Conservation (phyloP, 2,329 filamentous ascomycete genomes). For the Phaeosphaeria sp. region DNA sequence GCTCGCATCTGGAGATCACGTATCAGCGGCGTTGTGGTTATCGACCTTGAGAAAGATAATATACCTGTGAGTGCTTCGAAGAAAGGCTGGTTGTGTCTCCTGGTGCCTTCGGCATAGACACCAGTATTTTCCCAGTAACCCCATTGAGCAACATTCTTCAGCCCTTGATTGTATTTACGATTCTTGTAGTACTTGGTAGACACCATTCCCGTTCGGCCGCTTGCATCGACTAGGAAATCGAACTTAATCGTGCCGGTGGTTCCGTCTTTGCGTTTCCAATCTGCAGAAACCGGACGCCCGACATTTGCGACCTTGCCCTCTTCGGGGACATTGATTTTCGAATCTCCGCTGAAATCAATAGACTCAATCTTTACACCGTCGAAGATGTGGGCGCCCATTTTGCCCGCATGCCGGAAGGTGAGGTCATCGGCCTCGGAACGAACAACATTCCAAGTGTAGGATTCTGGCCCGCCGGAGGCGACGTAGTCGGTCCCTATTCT, state of each 20-base stretch:
- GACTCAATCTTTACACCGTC: constrained; percentile 13
- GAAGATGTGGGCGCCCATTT: constrained; percentile 28
- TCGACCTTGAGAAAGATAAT: background rate
- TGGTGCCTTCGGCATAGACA: constrained; percentile 40
- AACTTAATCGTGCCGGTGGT: constrained; percentile 52
- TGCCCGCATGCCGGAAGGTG: constrained; percentile 35
- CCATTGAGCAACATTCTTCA: constrained; percentile 61
- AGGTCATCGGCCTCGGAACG: constrained; percentile 39
- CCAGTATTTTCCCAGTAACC: constrained; percentile 54
- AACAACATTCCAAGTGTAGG: constrained; percentile 37
- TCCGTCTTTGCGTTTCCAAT: constrained; percentile 18
- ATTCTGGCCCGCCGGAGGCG: constrained; percentile 19
- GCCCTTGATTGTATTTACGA: constrained; percentile 54
- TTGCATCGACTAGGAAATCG: constrained; percentile 59
- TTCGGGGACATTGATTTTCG: background rate
- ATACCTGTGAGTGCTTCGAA: constrained; percentile 48
- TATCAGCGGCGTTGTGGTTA: background rate
- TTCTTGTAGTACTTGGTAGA: constrained; percentile 60
- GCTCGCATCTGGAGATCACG: constrained; percentile 47
- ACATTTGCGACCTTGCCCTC: constrained; percentile 1
- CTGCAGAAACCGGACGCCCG: constrained; percentile 12
- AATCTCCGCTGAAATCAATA: constrained; percentile 12
- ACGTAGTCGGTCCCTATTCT: constrained; percentile 32
- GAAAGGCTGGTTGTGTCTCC: constrained; percentile 50
- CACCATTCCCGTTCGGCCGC: constrained; percentile 55